phyloP scores from a whole-genome alignment of 441 rosid species.

The Mallotus repandus region DNA sequence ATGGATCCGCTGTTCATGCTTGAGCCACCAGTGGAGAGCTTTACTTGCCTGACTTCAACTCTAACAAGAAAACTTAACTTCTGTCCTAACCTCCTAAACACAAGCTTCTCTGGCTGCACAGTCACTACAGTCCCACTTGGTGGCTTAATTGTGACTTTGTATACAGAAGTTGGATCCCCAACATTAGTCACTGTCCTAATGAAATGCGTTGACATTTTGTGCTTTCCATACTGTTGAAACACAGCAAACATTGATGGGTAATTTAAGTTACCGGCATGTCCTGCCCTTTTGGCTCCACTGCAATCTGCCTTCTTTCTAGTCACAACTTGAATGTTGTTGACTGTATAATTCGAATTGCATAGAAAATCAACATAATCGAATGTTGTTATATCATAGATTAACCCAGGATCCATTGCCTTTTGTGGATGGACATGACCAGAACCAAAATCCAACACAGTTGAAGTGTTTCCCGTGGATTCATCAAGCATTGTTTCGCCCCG shows the following conservation, averaged over 20 bases:
- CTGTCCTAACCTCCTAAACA: slow-evolving; percentile 47
- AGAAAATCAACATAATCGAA: slow-evolving; percentile 60
- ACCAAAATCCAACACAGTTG: slow-evolving; percentile 62
- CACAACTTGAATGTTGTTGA: slow-evolving; percentile 52
- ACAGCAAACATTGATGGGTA: slow-evolving; percentile 71
- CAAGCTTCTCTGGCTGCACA: slow-evolving; percentile 59
- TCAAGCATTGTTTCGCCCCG: slow-evolving; percentile 48
- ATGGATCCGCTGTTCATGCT: slow-evolving; percentile 61
- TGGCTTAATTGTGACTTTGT: slow-evolving; percentile 42
- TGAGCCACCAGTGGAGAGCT: slow-evolving; percentile 51
- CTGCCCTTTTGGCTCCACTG: slow-evolving; percentile 54
- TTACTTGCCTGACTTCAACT: slow-evolving; percentile 41
- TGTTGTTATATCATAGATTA: slow-evolving; percentile 60
- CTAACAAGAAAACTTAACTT: slow-evolving; percentile 59
- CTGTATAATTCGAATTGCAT: slow-evolving; percentile 62
- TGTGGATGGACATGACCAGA: slow-evolving; percentile 69
- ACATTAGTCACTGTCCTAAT: slow-evolving; percentile 70
- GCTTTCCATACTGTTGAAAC: slow-evolving; percentile 49
- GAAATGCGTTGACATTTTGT: slow-evolving; percentile 42
- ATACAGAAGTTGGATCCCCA: slow-evolving; percentile 48
- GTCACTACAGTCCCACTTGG: slow-evolving; percentile 49
- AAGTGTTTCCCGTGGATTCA: slow-evolving; percentile 61
- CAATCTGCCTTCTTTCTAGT: slow-evolving; percentile 54
- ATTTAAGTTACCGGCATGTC: slow-evolving; percentile 66
- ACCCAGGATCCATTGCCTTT: slow-evolving; percentile 70